phyloP scores from a whole-genome alignment of 768 basidiomycete genomes.

The Trametes cinnabarina region DNA sequence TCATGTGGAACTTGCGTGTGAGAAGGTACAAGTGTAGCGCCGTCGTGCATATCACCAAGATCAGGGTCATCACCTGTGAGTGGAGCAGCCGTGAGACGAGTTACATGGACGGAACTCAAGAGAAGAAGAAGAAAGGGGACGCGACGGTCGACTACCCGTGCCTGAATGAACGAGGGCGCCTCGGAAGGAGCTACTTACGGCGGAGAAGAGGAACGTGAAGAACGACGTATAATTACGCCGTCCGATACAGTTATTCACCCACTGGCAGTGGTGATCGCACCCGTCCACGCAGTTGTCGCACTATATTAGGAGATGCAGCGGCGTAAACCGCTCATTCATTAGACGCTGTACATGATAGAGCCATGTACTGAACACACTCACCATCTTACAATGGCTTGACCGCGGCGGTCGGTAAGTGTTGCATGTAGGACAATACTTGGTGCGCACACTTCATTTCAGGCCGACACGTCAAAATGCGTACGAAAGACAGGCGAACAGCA shows the following conservation, averaged over 20 bases:
- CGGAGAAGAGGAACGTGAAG: conserved; percentile 74
- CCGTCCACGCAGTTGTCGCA: conserved; percentile 98
- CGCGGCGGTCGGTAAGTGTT: conserved; percentile 89
- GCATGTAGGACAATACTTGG: conserved; percentile 94
- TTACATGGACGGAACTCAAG: conserved; percentile 1
- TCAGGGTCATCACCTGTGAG: conserved; percentile 63
- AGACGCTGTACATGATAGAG: background rate
- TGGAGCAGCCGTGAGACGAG: conserved; percentile 14
- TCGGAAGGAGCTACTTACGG: conserved; percentile 48
- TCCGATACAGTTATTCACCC: conserved; percentile 96
- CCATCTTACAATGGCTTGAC: conserved; percentile 95
- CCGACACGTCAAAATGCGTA: background rate
- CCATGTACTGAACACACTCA: conserved; percentile 34
- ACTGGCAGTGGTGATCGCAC: conserved; percentile 89
- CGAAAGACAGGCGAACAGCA: background rate
- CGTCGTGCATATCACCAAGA: conserved; percentile 78
- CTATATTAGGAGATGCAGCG: conserved; percentile 40
- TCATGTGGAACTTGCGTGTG: conserved; percentile 45
- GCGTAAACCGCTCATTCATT: background rate
- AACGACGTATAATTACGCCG: conserved; percentile 95
- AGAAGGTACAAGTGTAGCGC: conserved; percentile 78
- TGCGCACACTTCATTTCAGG: conserved; percentile 62
- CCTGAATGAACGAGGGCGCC: background rate
- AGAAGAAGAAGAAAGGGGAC: background rate
- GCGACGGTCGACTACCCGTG: conserved; percentile 9